Conservation (phyloP, 176 grass and related monocot species). For the Oryza glumipatula region DNA sequence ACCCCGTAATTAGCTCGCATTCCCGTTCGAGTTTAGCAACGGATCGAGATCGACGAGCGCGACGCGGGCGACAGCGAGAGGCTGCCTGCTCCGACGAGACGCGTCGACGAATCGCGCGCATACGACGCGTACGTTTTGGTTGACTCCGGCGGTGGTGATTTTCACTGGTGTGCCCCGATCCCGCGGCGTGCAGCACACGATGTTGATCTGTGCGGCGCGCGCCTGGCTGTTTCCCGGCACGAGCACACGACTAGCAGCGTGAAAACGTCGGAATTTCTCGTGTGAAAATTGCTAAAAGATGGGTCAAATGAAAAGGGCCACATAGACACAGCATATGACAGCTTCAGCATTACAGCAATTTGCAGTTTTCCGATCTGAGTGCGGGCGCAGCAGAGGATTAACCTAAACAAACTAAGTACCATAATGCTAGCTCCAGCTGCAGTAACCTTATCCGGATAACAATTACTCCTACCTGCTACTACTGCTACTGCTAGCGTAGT, state of each 20-base stretch:
- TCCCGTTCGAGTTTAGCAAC: not conserved
- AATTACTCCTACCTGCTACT: not conserved
- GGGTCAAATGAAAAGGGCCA: too few relatives aligned
- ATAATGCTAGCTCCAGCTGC: not conserved
- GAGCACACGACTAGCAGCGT: not conserved
- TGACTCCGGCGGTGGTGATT: not conserved
- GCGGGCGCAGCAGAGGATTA: too few relatives aligned
- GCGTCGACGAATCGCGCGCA: too few relatives aligned
- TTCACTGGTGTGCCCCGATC: too few relatives aligned
- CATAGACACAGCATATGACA: too few relatives aligned
- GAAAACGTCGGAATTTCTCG: not conserved
- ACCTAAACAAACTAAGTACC: too few relatives aligned
- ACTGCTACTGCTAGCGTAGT: not conserved
- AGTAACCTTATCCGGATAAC: slow-evolving; percentile 37
- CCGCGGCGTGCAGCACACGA: not conserved
- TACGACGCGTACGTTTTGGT: too few relatives aligned
- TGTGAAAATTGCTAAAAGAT: too few relatives aligned
- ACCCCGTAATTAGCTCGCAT: not conserved
- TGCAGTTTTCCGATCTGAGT: not conserved
- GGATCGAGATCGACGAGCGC: not conserved
- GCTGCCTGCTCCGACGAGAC: too few relatives aligned
- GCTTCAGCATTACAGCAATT: not conserved
- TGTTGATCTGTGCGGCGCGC: not conserved
- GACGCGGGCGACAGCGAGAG: not conserved
- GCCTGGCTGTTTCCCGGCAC: slow-evolving; percentile 41